These are phyloP conservation scores for Gyromitra esculenta DNA, from an alignment of 2,329 filamentous ascomycete genomes.

Conservation along the genomic window DNA sequence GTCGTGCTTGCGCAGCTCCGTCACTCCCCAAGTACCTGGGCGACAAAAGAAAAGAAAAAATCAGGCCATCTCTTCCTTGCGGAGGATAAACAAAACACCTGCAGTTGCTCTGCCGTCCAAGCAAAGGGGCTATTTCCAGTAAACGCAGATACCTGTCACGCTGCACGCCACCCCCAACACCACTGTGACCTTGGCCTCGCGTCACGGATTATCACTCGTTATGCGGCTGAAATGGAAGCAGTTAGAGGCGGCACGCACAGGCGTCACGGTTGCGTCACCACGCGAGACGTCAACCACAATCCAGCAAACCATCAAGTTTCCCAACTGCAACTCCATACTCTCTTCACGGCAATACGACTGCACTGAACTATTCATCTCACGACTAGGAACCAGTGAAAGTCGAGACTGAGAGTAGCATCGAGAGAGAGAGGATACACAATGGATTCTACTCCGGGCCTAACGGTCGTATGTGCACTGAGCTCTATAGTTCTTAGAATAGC, in stretches of 20 bases:
- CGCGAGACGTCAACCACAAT: constrained; percentile 6
- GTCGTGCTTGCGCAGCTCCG: background rate
- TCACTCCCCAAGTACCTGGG: background rate
- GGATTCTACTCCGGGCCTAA: constrained; percentile 41
- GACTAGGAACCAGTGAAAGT: background rate
- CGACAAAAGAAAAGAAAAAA: background rate
- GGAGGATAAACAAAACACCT: background rate
- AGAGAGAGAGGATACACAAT: constrained; percentile 28
- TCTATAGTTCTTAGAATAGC: constrained; percentile 41
- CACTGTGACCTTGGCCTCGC: background rate
- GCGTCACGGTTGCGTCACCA: constrained; percentile 34
- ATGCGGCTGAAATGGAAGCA: constrained; percentile 23
- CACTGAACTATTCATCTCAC: background rate
- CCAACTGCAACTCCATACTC: background rate
- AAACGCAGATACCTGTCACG: background rate
- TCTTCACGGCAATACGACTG: background rate
- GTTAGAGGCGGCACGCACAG: constrained; percentile 8
- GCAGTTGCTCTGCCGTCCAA: background rate
- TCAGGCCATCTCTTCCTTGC: no score
- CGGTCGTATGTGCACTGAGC: constrained; percentile 50
- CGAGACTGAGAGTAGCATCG: background rate
- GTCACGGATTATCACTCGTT: constrained; percentile 16
- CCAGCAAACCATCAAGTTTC: constrained; percentile 26
- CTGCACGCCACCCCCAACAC: background rate
- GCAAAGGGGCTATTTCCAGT: background rate